Base-by-base conservation (phyloP, 495 filamentous ascomycete species). In the Hypomontagnella submonticulosa region DNA sequence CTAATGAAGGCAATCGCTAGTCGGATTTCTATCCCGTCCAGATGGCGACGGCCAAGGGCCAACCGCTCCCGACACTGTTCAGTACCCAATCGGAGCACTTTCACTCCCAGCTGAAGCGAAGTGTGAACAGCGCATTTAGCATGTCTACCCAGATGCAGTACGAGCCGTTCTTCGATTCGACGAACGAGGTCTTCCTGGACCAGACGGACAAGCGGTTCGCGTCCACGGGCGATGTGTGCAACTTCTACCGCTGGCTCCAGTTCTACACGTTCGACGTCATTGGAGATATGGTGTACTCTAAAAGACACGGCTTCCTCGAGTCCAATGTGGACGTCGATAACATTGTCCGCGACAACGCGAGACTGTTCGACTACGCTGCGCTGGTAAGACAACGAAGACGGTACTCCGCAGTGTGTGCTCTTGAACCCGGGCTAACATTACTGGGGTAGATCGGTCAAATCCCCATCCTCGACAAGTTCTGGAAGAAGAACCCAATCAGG, bases 251-350 rank as follows among this genome's bases (percentile, higher is more conserved):
- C 54, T 86, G 83, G 83, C 73, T 86, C 32, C 84, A 85, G 61
- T 86, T 78, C 47, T 88, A 84, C 61, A 83, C 85, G 0, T 87
- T 86, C 62, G 86, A 87, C 63, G 84, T 88, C 1, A 86, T 87
- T 38, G 84, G 82, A 7, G 71, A 81, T 40, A 82, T 87, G 49
- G 83, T 81, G 0, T 87, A 81, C 57, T 83, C 80, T 4, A 77
- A 83, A 46, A 77, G 81, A 13, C 81, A 86, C 54, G 82, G 84
- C 0, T 84, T 85, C 61, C 75, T 86, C 0, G 82, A 84, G 49
- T 50, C 61, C 13, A 83, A 81, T 12, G 59, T 77, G 9, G 85
- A 87, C 33, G 79, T 85, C 36, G 78, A 80, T 23, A 78, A 78
- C 3, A 73, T 84, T 0, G 81, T 87, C 15, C 56, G 37, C 4